Evolutionary conservation across 805 yeast genomes (phyloP), one percentile per base, ranked within the genome.

Genomic region (Lachancea mirantina): DNA sequence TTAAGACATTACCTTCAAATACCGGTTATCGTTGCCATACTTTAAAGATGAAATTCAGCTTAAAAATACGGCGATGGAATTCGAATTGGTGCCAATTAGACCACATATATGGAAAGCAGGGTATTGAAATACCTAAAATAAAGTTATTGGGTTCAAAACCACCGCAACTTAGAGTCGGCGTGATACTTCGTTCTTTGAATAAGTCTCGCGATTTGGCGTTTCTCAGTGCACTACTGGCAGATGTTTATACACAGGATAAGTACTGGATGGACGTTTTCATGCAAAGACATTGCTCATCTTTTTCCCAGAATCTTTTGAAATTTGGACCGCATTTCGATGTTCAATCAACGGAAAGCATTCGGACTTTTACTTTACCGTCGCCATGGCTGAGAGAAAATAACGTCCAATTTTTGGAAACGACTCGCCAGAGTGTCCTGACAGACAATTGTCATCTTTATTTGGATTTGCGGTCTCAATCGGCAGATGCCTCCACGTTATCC

Each of bases 371-470:
- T 6, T 25, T 55, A 2, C 64, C 64, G 5, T 48, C 60, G 6
- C 60, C 60, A 2, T 46, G 45, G 31, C 29, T 47, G 26, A 35
- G 35, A 13, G 30, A 36, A 7, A 30, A 41, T 19, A 38, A 33
- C 14, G 39, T 52, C 2, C 62, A 58, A 30, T 46, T 59, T 29
- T 27, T 51, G 7, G 30, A 31, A 14, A 15, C 20, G 19, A 32
- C 27, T 7, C n/a, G 9, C 4, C 14, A 38, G 7, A 14, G 13
- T 22, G 19, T 18, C 5, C 10, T 29, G 2, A 29, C 30, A 3
- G 59, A 56, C 32, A 50, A 49, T 6, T 55, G 61, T 35, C 62
- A 57, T 32, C 31, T 55, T 7, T 59, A 57, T 38, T 25, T 59
- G 5, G 30, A 41, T 5, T 26, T 40, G n/a, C 21, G 14, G 5